These are phyloP conservation scores for Puccinia polysora DNA, from an alignment of 1,284 basidiomycete genomes.

Conservation along the genomic window DNA sequence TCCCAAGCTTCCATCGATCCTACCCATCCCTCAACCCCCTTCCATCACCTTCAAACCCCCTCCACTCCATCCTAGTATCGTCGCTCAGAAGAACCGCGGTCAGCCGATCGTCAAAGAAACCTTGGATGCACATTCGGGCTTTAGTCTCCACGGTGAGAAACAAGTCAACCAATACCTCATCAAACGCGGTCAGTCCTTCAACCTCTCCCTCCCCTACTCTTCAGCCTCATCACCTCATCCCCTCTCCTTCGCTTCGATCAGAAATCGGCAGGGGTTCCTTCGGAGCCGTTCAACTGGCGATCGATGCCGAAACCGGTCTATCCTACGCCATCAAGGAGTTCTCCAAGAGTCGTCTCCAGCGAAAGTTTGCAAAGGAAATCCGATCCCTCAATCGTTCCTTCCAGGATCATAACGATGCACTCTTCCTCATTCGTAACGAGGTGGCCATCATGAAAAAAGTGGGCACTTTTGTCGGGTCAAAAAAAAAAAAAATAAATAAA, in stretches of 20 bases:
- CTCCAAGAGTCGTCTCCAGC: slow-evolving; percentile 26
- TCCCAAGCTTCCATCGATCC: not conserved
- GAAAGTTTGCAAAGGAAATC: slow-evolving; percentile 22
- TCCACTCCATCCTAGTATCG: slow-evolving; percentile 22
- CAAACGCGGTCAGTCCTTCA: slow-evolving; percentile 47
- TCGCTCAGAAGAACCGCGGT: not conserved
- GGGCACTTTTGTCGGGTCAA: slow-evolving; percentile 53
- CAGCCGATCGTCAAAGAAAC: slow-evolving; percentile 53
- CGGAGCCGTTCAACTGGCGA: slow-evolving; percentile 13
- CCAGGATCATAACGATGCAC: slow-evolving; percentile 50
- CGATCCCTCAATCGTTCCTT: not conserved
- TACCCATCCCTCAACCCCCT: not conserved
- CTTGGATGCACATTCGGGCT: slow-evolving; percentile 51
- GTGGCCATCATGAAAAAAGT: slow-evolving; percentile 57
- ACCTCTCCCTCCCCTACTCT: not conserved
- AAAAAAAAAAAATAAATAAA: not conserved
- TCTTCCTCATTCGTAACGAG: slow-evolving; percentile 54
- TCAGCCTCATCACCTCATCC: not conserved
- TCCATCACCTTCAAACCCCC: slow-evolving; percentile 21
- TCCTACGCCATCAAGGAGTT: slow-evolving; percentile 36
- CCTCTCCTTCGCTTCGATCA: not conserved
- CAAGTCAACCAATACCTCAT: slow-evolving; percentile 55
- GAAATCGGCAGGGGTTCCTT: slow-evolving; percentile 38
- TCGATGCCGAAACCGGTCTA: slow-evolving; percentile 28
- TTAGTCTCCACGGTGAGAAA: slow-evolving; percentile 51